Evolutionary conservation across 2,329 filamentous ascomycete species (phyloP), one percentile per base, ranked within the genome.

Genomic region (Alternaria longipes): DNA sequence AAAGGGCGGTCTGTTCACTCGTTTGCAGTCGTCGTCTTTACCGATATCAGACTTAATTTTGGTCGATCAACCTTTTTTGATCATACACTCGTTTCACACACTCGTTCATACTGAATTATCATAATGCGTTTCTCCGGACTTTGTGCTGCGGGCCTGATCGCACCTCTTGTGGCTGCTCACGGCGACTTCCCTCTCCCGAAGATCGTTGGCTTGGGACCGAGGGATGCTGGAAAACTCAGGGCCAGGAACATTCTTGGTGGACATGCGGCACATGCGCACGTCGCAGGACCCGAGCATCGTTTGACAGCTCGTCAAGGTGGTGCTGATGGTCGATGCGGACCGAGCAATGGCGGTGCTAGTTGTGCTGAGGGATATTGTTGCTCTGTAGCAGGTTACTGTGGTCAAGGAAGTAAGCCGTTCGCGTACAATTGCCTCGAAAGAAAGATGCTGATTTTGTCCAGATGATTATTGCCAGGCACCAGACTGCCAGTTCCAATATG

Each of bases 401-500:
- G 55, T 24, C 20, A 38, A 22, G 45, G 73, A 87, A 20, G 61
- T 64, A 59, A 41, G 41, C 2, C 5, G 0, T 36, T 22, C 18
- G 26, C 28, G 28, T 34, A n/a, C 18, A 32, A 12, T 18, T 5
- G 22, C 16, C 11, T 18, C 20, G 14, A 14, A 3, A 49, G n/a
- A 34, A 11, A 9, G 16, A 24, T 8, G 36, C 54, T 60, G 34
- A 60, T 30, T 4, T 7, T 32, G 11, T 8, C n/a, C 8, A 53
- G 47, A 32, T 9, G 81, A 84, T 0, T 87, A 88, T 73, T 90
- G 88, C 74, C 78, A 80, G 16, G 84, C 86, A 18, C 88, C 88
- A 0, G 84, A 87, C 60, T 90, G 88, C 70, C 84, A 85, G 69
- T 85, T 88, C 65, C 78, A 85, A 63, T 90, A 85, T 62, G 86